phyloP scores from a whole-genome alignment of 2,329 filamentous ascomycete species.

The Arthrobotrys sinensis region DNA sequence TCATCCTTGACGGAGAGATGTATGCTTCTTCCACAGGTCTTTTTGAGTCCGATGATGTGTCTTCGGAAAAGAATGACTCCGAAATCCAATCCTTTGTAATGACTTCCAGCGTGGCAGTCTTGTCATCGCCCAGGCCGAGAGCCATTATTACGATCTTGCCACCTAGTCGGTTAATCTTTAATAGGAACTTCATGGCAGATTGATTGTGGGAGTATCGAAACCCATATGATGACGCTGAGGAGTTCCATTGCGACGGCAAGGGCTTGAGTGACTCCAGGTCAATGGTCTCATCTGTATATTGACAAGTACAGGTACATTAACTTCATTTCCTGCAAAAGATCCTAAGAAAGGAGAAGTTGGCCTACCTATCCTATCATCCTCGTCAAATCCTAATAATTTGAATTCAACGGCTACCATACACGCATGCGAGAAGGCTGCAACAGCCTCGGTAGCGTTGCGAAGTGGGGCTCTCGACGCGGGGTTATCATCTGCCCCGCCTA shows the following conservation, averaged over 20 bases:
- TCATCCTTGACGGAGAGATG: constrained; percentile 79
- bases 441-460: constrained; percentile 73
- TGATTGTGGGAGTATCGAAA: constrained; percentile 91
- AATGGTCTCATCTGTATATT: constrained; percentile 60
- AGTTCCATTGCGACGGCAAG: constrained; percentile 86
- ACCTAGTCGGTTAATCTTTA: constrained; percentile 86
- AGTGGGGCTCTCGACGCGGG: constrained; percentile 76
- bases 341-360: background rate
- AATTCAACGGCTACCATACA: constrained; percentile 87
- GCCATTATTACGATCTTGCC: constrained; percentile 87
- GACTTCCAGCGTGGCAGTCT: constrained; percentile 83
- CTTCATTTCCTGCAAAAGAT: background rate
- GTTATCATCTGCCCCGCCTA: constrained; percentile 54
- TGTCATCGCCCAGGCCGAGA: constrained; percentile 83
- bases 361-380: constrained; percentile 82
- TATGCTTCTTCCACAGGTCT: constrained; percentile 75
- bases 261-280: constrained; percentile 66
- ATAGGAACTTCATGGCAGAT: constrained; percentile 85
- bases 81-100: constrained; percentile 82
- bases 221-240: constrained; percentile 77
- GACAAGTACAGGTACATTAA: constrained; percentile 18
- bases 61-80: constrained; percentile 70
- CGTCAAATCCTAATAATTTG: constrained; percentile 83
- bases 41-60: constrained; percentile 68
- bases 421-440: constrained; percentile 87